A percentile compares a stretch with the other conserved stretches of the same genome.
Conservation (phyloP, 768 basidiomycete genomes). For the Artomyces pyxidatus region DNA sequence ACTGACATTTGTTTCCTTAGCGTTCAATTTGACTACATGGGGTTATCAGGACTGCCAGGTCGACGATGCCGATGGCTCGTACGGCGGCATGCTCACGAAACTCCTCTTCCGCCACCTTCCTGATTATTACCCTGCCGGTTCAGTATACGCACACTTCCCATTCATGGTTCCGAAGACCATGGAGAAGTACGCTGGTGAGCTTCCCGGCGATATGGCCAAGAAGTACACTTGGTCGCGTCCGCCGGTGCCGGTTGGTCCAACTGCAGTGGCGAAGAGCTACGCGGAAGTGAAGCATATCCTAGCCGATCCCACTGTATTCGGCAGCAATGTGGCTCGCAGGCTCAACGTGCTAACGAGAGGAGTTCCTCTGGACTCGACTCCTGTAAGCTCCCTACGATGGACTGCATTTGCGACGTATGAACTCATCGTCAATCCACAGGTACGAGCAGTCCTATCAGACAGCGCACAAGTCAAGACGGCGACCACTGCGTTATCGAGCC, state of each 20-base stretch:
- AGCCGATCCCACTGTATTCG: not conserved
- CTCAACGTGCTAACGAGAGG: slow-evolving; percentile 5
- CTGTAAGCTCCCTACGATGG: not conserved
- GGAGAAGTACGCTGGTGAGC: slow-evolving; percentile 30
- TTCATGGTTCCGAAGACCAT: slow-evolving; percentile 57
- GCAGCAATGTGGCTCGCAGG: not conserved
- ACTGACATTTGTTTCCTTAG: too few relatives aligned
- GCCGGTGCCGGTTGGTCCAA: slow-evolving; percentile 3
- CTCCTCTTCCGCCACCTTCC: slow-evolving; percentile 69
- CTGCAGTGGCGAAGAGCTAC: not conserved
- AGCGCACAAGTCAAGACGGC: not conserved
- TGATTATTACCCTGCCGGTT: slow-evolving; percentile 53
- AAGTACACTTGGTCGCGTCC: slow-evolving; percentile 62
- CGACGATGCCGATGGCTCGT: slow-evolving; percentile 58
- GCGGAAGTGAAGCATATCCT: slow-evolving; percentile 1
- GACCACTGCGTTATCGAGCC: not conserved
- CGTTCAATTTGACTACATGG: slow-evolving; percentile 72
- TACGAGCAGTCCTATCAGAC: slow-evolving; percentile 1
- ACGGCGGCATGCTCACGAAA: slow-evolving; percentile 67
- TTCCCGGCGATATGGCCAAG: slow-evolving; percentile 22
- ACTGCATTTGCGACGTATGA: not conserved
- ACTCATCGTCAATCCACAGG: slow-evolving; percentile 3
- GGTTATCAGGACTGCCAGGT: slow-evolving; percentile 66
- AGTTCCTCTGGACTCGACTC: slow-evolving; percentile 1
- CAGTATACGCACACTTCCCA: slow-evolving; percentile 74